Evolutionary conservation across 1,284 basidiomycete genomes (phyloP).

Genomic region (Trametes pubescens): DNA sequence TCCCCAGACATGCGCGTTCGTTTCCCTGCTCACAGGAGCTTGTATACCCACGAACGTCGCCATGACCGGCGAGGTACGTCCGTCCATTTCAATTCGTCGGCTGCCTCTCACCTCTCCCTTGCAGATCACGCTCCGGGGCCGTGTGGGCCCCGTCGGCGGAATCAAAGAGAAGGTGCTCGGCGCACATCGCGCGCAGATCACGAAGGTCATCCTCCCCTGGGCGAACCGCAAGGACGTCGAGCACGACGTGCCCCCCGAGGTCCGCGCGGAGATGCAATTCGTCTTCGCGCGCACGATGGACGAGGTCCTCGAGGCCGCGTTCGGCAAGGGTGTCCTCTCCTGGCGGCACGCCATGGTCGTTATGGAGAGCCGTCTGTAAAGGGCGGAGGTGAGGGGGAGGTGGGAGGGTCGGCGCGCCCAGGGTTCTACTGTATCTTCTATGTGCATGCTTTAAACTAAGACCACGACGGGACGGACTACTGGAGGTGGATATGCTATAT

Average conservation of each 20-base stretch:
- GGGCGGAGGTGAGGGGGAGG: neutral
- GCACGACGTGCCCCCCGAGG: constrained; percentile 78
- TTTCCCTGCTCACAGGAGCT: constrained; percentile 81
- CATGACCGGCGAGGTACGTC: constrained; percentile 81
- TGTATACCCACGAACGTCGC: constrained; percentile 75
- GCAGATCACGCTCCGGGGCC: constrained; percentile 80
- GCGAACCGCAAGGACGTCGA: constrained; percentile 88
- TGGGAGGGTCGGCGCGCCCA: neutral
- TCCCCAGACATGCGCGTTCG: constrained; percentile 78
- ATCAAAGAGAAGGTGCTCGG: constrained; percentile 87
- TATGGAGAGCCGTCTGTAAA: constrained; percentile 63
- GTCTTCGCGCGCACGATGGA: constrained; percentile 81
- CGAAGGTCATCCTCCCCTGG: constrained; percentile 83
- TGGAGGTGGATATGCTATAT: neutral
- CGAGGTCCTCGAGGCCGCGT: constrained; percentile 84
- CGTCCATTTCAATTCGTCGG: neutral
- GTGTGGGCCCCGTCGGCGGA: constrained; percentile 84
- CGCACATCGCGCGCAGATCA: constrained; percentile 84
- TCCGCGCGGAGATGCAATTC: constrained; percentile 79
- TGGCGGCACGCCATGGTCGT: constrained; percentile 61
- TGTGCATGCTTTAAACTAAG: neutral
- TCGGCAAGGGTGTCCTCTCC: constrained; percentile 68
- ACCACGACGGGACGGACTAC: neutral
- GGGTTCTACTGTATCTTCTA: neutral
- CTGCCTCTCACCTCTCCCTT: neutral